Evolutionary conservation across 2,329 filamentous ascomycete species (phyloP).

Genomic region (Endoconidiophora laricicola): DNA sequence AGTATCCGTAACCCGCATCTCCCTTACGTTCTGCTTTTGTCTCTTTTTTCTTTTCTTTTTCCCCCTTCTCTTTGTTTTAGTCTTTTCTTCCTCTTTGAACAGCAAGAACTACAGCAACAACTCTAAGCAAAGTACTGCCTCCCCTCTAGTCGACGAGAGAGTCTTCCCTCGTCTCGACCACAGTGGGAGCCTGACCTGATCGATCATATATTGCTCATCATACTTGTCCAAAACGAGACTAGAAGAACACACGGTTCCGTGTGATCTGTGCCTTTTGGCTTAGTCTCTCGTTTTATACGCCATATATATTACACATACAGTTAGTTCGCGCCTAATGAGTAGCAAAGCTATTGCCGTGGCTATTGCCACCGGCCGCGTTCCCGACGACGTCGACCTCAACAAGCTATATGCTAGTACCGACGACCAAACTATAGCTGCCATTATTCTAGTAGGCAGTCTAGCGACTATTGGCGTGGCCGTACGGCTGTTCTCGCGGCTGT

Average conservation of each 20-base stretch:
- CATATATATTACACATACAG: neutral
- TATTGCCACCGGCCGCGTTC: slow-evolving; percentile 22
- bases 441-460: slow-evolving; percentile 22
- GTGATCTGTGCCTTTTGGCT: too few relatives aligned
- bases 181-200: too few relatives aligned
- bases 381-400: slow-evolving; percentile 19
- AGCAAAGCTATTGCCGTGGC: slow-evolving; percentile 17
- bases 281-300: too few relatives aligned
- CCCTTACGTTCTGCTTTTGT: neutral
- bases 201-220: neutral
- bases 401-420: slow-evolving; percentile 24
- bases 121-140: too few relatives aligned
- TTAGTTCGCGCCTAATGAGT: slow-evolving; percentile 1
- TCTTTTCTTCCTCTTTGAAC: neutral
- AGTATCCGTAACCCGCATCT: neutral
- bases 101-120: too few relatives aligned
- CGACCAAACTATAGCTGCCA: slow-evolving; percentile 23
- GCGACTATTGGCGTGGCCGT: slow-evolving; percentile 21
- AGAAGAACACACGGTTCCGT: too few relatives aligned
- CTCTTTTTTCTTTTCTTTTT: neutral
- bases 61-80: neutral
- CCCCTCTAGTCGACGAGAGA: too few relatives aligned
- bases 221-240: neutral
- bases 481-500: slow-evolving; percentile 21
- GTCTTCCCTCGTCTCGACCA: too few relatives aligned